Evolutionary conservation across 2,329 filamentous ascomycete species (phyloP), one percentile per base, ranked within the genome.

Genomic region (Drechslera avenae): DNA sequence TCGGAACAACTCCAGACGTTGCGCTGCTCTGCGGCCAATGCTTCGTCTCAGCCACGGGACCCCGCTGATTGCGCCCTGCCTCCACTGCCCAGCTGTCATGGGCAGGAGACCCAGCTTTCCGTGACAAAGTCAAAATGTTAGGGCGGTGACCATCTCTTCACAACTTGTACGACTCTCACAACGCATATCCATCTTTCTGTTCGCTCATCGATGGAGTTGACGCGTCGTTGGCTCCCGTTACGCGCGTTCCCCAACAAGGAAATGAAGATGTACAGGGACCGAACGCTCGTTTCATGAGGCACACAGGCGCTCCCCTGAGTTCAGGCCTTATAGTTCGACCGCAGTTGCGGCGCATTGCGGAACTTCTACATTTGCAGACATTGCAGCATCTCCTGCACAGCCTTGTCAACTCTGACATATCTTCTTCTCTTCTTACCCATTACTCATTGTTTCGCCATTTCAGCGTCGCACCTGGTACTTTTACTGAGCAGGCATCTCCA

Each of bases 281-380:
- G 52, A 39, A 52, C 51, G 46, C 61, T 54, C 45, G 63, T 66
- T 64, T 66, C 61, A 64, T 39, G 51, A 21, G 47, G 49, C 30
- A 46, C 45, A 47, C 50, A 50, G 52, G 48, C 33, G 41, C 54
- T 58, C 61, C 59, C 59, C 60, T 64, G 56, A 57, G 42, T 49
- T 50, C 45, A 55, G 33, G 56, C 47, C 39, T 46, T 32, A 41
- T 41, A 54, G 30, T 47, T 41, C 48, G 51, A 52, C 52, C 47
- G 55, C 56, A 51, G 26, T 28, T 28, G 21, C 49, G 50, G 41
- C 31, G 42, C 54, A 54, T 41, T 39, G 26, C 12, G 26, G 26
- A 10, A 28, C 26, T 28, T 28, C 12, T 28, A 4, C 10, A 9
- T 13, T 46, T 39, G 32, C 30, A 35, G 33, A 55, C 32, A 32